Conservation (phyloP, 106 monocot species). For the Dioscorea alata region DNA sequence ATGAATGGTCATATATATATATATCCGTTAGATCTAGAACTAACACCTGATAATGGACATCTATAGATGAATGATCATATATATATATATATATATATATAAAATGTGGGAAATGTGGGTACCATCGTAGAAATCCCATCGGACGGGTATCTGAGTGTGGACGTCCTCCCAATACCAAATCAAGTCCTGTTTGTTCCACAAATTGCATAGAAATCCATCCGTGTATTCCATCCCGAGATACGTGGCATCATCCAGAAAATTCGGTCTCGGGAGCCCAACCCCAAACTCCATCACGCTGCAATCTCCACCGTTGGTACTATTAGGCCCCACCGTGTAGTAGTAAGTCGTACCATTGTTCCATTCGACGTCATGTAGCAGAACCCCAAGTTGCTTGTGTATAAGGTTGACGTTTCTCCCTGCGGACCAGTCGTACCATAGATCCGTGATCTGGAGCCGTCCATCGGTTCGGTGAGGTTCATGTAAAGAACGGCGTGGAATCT, state of each 20-base stretch:
- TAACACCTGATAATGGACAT: no score
- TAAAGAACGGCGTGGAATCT: slow-evolving; percentile 43
- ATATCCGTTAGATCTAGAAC: no score
- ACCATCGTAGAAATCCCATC: slow-evolving; percentile 54
- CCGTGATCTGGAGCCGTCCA: slow-evolving; percentile 27
- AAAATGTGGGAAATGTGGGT: not conserved
- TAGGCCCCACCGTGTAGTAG: slow-evolving; percentile 30
- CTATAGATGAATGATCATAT: no score
- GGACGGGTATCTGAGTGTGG: slow-evolving; percentile 33
- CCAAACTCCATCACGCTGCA: slow-evolving; percentile 25
- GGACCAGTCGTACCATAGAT: slow-evolving; percentile 74
- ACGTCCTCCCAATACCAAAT: slow-evolving; percentile 63
- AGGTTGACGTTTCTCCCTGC: slow-evolving; percentile 48
- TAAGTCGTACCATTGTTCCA: slow-evolving; percentile 65
- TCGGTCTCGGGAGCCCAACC: slow-evolving; percentile 35
- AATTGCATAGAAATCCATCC: slow-evolving; percentile 43
- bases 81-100: no score
- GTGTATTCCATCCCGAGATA: slow-evolving; percentile 34
- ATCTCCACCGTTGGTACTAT: not conserved
- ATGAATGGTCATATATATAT: no score
- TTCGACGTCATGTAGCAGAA: slow-evolving; percentile 45
- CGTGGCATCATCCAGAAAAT: slow-evolving; percentile 31
- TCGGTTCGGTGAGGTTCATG: slow-evolving; percentile 31
- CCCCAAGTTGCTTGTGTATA: slow-evolving; percentile 41
- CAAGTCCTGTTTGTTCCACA: slow-evolving; percentile 49